Base-by-base conservation (phyloP, 2,329 filamentous ascomycete genomes). In the Rhinocladiella similis region DNA sequence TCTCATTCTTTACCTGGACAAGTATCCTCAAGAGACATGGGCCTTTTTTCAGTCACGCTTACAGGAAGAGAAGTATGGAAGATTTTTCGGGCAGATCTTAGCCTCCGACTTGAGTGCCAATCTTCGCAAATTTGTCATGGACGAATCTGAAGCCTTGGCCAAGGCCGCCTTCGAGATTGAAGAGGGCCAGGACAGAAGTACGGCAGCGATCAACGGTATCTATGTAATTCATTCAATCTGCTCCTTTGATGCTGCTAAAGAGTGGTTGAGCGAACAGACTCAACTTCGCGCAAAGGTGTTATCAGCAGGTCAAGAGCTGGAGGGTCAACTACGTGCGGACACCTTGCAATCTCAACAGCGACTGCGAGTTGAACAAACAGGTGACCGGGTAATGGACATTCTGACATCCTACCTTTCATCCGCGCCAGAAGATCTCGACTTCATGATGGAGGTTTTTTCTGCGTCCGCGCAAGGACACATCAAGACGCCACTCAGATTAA, bases 21-120 rank as follows among this genome's bases (percentile, higher is more conserved):
- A 91, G 57, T 99, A 97, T 68, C 87, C 94, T 0, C 88, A 89
- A 61, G 92, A 99, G 67, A 85, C 92, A 4, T 95, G 91, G 87
- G 75, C 80, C 1, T 88, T 91, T 67, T 87, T 97, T 62, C 79
- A 88, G n/a, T 82, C 83, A 20, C 90, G 87, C 66, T 78, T 97
- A 53, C 88, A 90, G 57, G 90, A 97, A 48, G 83, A 92, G 66
- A 89, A 86, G 58, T 96, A 95, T 67, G 94, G 95, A 2, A 86
- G 94, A 14, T 90, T 99, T 72, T 85, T 99, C 62, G 89, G 91
- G 0, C 94, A 99, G 70, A 85, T 96, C 13, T 80, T 99, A 19
- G 81, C 83, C 2, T 85, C 96, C 66, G 79, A 85, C 0, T 86
- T 88, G 14, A 96, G 91, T 69, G 83, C 80, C 25, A 80, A 87